Evolutionary conservation across 129 eudicot species (phyloP).

Genomic region (Tanacetum coccineum): DNA sequence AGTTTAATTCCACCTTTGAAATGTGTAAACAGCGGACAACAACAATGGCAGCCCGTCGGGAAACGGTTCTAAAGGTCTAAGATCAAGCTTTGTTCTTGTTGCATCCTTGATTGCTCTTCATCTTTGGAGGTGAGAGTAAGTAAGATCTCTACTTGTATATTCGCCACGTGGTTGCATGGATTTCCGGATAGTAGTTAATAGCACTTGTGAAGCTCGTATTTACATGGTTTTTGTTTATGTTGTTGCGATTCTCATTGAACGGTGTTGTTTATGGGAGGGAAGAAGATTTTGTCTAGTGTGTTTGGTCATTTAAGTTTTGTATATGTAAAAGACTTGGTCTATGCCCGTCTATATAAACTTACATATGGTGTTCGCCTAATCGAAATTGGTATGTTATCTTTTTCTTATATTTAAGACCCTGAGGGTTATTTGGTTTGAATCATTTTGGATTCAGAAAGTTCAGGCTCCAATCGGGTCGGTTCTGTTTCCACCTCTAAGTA

Average conservation of each 20-base stretch:
- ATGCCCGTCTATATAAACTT: not conserved
- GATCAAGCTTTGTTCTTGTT: conserved; percentile 26
- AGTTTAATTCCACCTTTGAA: not conserved
- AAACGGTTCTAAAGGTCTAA: conserved; percentile 21
- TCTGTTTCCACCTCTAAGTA: no score
- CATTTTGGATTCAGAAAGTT: no score
- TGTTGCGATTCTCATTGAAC: conserved; percentile 11
- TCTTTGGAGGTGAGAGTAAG: conserved; percentile 13
- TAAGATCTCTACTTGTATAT: conserved; percentile 11
- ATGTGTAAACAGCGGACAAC: conserved; percentile 21
- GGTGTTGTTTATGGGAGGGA: conserved; percentile 20
- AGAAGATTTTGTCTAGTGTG: conserved; percentile 12
- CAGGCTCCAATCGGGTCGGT: no score
- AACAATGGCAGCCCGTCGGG: conserved; percentile 10
- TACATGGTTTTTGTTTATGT: conserved; percentile 8
- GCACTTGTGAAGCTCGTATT: conserved; percentile 1
- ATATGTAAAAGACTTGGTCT: conserved; percentile 6
- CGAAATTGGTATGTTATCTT: no score
- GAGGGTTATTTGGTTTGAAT: no score
- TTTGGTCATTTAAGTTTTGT: conserved; percentile 21
- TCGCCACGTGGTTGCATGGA: not conserved
- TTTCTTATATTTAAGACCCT: no score
- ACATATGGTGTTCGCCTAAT: not conserved
- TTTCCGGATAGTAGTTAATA: not conserved
- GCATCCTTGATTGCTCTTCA: conserved; percentile 25